These are phyloP conservation scores for Aspergillus leporis DNA, from an alignment of 495 filamentous ascomycete genomes.

Conservation along the genomic window DNA sequence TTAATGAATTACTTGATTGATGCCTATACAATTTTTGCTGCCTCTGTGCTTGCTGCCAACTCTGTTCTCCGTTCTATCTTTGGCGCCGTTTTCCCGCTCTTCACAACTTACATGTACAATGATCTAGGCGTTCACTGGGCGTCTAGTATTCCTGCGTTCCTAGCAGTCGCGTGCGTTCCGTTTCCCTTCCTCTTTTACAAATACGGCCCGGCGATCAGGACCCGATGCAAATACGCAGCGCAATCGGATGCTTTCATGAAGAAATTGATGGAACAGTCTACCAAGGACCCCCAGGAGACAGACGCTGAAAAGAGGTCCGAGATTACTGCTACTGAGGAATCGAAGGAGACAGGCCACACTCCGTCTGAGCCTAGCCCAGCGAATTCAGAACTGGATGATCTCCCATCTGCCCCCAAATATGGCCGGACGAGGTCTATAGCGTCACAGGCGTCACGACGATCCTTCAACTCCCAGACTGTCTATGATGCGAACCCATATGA, in stretches of 20 bases:
- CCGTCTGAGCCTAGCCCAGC: not conserved
- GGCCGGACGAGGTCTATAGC: slow-evolving; percentile 9
- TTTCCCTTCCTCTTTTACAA: slow-evolving; percentile 69
- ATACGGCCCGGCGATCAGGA: slow-evolving; percentile 60
- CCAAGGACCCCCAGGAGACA: not conserved
- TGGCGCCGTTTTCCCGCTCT: slow-evolving; percentile 70
- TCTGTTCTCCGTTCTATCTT: slow-evolving; percentile 60
- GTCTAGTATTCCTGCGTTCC: slow-evolving; percentile 64
- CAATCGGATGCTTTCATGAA: slow-evolving; percentile 47
- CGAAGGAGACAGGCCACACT: not conserved
- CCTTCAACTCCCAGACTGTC: slow-evolving; percentile 4
- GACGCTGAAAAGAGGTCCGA: not conserved
- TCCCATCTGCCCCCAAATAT: not conserved
- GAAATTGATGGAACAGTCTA: slow-evolving; percentile 44
- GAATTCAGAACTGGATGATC: slow-evolving; percentile 1
- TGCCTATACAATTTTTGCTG: slow-evolving; percentile 67
- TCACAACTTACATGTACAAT: slow-evolving; percentile 66
- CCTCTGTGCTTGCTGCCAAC: slow-evolving; percentile 67
- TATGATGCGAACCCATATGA: slow-evolving; percentile 22
- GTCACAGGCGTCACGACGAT: slow-evolving; percentile 4
- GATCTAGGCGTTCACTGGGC: slow-evolving; percentile 71
- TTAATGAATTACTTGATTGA: slow-evolving; percentile 70
- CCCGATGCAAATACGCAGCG: slow-evolving; percentile 64
- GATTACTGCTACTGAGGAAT: not conserved
- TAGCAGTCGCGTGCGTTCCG: slow-evolving; percentile 64